phyloP scores from a whole-genome alignment of 2,329 filamentous ascomycete species.

The Cephalotrichum gorgonifer region DNA sequence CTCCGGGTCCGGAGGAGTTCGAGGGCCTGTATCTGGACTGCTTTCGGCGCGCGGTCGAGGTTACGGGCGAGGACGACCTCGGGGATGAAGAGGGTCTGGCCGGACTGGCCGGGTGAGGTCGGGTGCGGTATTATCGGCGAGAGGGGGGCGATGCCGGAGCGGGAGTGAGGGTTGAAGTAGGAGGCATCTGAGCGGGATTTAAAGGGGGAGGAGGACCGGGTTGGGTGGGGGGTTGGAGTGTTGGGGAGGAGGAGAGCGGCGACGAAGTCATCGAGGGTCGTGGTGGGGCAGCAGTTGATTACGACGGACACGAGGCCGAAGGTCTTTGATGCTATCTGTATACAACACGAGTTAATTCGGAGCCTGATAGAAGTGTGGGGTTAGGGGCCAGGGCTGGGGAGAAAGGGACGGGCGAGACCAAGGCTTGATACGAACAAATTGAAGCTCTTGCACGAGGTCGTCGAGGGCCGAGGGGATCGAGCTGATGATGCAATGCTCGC shows the following conservation, averaged over 20 bases:
- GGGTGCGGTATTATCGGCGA: conserved; percentile 17
- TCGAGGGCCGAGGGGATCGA: conserved; percentile 52
- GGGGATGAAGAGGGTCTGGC: conserved; percentile 43
- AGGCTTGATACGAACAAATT: conserved; percentile 38
- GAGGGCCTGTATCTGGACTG: conserved; percentile 71
- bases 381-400: not conserved
- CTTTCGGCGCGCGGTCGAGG: conserved; percentile 61
- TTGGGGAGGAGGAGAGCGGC: conserved; percentile 50
- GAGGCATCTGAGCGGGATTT: conserved; percentile 16
- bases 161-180: conserved; percentile 15
- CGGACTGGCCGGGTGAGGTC: conserved; percentile 8
- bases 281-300: conserved; percentile 62
- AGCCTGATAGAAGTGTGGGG: no score
- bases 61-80: conserved; percentile 77
- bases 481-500: conserved; percentile 83
- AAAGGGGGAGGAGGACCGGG: conserved; percentile 15
- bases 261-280: conserved; percentile 73
- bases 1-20: conserved; percentile 72
- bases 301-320: conserved; percentile 64
- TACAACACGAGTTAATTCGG: no score
- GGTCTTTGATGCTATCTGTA: conserved; percentile 53
- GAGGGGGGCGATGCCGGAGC: conserved; percentile 12
- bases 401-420: not conserved
- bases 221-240: conserved; percentile 15
- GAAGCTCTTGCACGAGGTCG: conserved; percentile 63